Evolutionary conservation across 2,329 filamentous ascomycete species (phyloP), one percentile per base, ranked within the genome.

Genomic region (Colletotrichum melonis): DNA sequence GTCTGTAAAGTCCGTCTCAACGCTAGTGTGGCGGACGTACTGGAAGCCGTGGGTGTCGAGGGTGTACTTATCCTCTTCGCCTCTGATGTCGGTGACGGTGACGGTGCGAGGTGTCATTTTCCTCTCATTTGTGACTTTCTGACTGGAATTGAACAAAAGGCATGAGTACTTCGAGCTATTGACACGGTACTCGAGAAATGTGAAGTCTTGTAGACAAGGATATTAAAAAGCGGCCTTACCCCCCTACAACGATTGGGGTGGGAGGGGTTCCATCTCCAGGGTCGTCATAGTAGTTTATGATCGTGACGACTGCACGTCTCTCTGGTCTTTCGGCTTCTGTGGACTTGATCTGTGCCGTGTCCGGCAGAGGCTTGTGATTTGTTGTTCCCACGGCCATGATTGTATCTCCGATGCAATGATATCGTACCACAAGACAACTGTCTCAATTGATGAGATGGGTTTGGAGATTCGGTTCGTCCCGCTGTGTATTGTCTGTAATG

Each of bases 21-120:
- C 82, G 1, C 80, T 83, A 0, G 86, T 82, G 60, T 92, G 83
- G 75, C 91, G 90, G 14, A 87, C 80, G 22, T 82, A 81, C 1
- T 93, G 91, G 28, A 91, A 88, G 73, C 85, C 83, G 7, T 82
- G 85, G 0, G 90, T 89, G 0, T 89, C 89, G 32, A 84, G 83
- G 4, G 85, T 81, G 0, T 91, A 93, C 77, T 93, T 91, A 74
- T 93, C 92, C 69, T 93, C 90, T 78, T 93, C 91, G 0, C 91
- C 91, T 42, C 88, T 81, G 14, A 83, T 87, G 0, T 93, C 91
- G 85, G 49, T 91, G 84, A 35, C 82, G 80, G 1, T 90, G 87
- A 70, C 84, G 82, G 0, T 87, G 85, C n/a, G 84, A 38, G 89
- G 86, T 19, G 91, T 87, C 77, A 93, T 89, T 0, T 91, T 93